Evolutionary conservation across 495 filamentous ascomycete species (phyloP).

Genomic region (Neurospora sp.): DNA sequence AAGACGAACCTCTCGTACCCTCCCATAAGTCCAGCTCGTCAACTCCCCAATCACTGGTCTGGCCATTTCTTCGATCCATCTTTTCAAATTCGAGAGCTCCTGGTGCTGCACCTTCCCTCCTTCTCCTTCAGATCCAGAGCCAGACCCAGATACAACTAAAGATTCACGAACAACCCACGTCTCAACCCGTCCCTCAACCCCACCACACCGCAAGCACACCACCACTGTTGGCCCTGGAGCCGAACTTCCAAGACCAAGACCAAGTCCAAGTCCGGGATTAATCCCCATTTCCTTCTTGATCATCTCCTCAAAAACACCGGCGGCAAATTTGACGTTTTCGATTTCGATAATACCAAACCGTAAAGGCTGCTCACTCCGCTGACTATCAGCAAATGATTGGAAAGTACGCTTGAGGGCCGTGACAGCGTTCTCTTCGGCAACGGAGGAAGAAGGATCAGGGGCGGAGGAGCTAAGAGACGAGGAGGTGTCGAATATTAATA

Average conservation of each 20-base stretch:
- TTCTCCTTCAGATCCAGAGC: too few relatives aligned
- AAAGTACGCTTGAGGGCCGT: not conserved
- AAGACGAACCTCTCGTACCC: constrained; percentile 23
- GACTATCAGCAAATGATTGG: not conserved
- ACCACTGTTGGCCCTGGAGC: not conserved
- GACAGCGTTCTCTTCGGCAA: not conserved
- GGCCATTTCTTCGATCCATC: constrained; percentile 20
- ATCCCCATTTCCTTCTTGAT: not conserved
- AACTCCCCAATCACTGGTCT: constrained; percentile 30
- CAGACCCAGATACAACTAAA: too few relatives aligned
- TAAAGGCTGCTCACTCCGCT: not conserved
- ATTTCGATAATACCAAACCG: not conserved
- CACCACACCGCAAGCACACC: not conserved
- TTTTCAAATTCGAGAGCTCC: too few relatives aligned
- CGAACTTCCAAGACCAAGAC: not conserved
- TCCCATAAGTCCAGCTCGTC: constrained; percentile 23
- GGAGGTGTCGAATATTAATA: not conserved
- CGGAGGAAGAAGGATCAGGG: not conserved
- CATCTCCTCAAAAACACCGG: not conserved
- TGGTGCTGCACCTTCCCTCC: too few relatives aligned
- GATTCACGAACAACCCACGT: not conserved
- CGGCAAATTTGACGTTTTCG: not conserved
- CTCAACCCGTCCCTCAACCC: not conserved
- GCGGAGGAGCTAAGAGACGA: not conserved
- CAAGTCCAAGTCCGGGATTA: not conserved